Conservation (phyloP, 139 green algal genomes). For the Haematococcus sp. region DNA sequence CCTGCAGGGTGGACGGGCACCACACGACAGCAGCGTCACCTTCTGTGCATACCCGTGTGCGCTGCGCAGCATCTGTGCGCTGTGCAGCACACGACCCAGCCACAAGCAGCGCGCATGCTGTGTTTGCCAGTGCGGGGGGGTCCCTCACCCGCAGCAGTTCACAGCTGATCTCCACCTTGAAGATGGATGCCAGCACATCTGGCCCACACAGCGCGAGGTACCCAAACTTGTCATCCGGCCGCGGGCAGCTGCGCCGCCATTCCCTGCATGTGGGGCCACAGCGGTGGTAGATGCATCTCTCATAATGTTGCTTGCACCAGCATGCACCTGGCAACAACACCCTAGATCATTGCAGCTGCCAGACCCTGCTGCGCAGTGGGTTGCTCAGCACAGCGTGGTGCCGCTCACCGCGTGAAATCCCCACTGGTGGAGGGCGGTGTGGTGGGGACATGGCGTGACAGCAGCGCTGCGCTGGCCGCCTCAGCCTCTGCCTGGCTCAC, state of each 20-base stretch:
- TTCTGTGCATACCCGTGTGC: no score
- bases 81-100: no score
- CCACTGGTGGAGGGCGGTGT: slow-evolving; percentile 17
- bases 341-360: no score
- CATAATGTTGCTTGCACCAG: no score
- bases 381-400: background rate
- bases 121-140: background rate
- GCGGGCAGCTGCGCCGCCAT: slow-evolving; percentile 35
- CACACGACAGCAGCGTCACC: background rate
- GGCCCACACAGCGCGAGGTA: slow-evolving; percentile 34
- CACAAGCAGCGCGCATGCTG: no score
- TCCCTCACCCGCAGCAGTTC: slow-evolving; percentile 31
- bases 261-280: slow-evolving; percentile 12
- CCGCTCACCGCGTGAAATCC: slow-evolving; percentile 26
- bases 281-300: no score
- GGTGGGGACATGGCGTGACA: background rate
- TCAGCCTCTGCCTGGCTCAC: background rate
- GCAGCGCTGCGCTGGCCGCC: background rate
- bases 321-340: no score
- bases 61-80: no score
- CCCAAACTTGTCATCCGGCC: slow-evolving; percentile 28
- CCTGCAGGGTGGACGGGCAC: background rate
- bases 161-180: slow-evolving; percentile 38
- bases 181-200: slow-evolving; percentile 17
- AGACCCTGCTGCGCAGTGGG: no score